Conservation (phyloP, 257 asterid species). For the Rhazya stricta region DNA sequence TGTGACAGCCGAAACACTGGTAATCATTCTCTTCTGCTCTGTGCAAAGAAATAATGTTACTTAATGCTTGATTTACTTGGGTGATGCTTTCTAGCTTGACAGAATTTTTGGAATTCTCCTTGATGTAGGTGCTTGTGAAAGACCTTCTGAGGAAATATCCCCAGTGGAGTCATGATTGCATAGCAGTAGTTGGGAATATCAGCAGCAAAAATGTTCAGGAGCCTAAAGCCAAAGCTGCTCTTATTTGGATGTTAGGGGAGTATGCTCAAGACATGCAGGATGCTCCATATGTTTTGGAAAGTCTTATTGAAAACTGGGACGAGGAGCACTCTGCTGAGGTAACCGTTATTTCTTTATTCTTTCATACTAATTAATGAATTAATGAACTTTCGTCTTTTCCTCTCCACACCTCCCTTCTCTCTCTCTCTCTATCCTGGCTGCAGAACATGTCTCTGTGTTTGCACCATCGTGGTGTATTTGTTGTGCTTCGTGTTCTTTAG, state of each 20-base stretch:
- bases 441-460: too few relatives aligned
- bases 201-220: conserved; percentile 95
- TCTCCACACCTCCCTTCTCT: not conserved
- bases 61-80: not conserved
- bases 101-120: conserved; percentile 10
- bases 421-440: not conserved
- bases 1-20: conserved; percentile 98
- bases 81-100: conserved; percentile 5
- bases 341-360: conserved; percentile 13
- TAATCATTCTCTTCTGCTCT: conserved; percentile 26
- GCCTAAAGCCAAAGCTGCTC: conserved; percentile 97
- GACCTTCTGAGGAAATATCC: conserved; percentile 99
- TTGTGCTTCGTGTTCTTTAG: not conserved
- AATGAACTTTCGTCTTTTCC: not conserved
- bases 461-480: not conserved
- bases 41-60: not conserved
- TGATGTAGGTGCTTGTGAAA: conserved; percentile 85
- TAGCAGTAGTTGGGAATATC: conserved; percentile 96
- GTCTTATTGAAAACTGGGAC: conserved; percentile 89
- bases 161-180: conserved; percentile 99
- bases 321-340: conserved; percentile 98
- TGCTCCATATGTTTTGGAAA: conserved; percentile 85
- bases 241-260: conserved; percentile 99
- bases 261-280: conserved; percentile 98
- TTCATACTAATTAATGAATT: not conserved